These are phyloP conservation scores for Betula pendula DNA, from an alignment of 306 rosid genomes.

Conservation along the genomic window DNA sequence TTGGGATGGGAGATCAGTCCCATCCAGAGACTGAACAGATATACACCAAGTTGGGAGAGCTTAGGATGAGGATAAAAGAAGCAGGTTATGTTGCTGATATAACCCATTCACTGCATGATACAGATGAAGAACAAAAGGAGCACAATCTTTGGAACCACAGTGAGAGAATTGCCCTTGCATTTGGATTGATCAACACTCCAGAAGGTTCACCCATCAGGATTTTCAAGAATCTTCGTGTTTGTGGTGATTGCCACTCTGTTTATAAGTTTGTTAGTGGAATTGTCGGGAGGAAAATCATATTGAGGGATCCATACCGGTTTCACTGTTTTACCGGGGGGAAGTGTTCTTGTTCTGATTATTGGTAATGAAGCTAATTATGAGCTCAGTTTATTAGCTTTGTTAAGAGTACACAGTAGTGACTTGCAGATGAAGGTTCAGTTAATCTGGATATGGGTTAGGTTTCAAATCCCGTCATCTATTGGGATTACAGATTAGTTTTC, in stretches of 20 bases:
- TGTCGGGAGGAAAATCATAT: conserved; percentile 59
- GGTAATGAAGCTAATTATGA: conserved; percentile 47
- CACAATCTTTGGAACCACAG: conserved; percentile 95
- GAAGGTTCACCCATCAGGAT: conserved; percentile 62
- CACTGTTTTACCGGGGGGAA: conserved; percentile 80
- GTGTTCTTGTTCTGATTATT: conserved; percentile 87
- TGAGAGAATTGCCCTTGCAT: conserved; percentile 91
- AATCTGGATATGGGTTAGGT: too few relatives aligned
- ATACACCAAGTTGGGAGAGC: conserved; percentile 63
- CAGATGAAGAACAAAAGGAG: conserved; percentile 90
- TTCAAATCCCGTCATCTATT: background rate
- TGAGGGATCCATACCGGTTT: conserved; percentile 84
- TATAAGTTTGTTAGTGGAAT: conserved; percentile 66
- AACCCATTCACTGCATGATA: conserved; percentile 79
- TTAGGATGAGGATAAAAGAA: conserved; percentile 63
- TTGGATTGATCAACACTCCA: conserved; percentile 66
- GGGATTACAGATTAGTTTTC: background rate
- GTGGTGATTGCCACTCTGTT: conserved; percentile 94
- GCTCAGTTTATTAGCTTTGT: background rate
- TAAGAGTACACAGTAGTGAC: background rate
- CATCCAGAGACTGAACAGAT: conserved; percentile 57
- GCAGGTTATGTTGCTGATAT: conserved; percentile 84
- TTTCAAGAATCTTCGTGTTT: conserved; percentile 90
- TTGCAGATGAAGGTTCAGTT: background rate
- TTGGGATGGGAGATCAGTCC: conserved; percentile 77